Evolutionary conservation across 495 filamentous ascomycete genomes (phyloP).

Genomic region (Penicillium coprophilum): DNA sequence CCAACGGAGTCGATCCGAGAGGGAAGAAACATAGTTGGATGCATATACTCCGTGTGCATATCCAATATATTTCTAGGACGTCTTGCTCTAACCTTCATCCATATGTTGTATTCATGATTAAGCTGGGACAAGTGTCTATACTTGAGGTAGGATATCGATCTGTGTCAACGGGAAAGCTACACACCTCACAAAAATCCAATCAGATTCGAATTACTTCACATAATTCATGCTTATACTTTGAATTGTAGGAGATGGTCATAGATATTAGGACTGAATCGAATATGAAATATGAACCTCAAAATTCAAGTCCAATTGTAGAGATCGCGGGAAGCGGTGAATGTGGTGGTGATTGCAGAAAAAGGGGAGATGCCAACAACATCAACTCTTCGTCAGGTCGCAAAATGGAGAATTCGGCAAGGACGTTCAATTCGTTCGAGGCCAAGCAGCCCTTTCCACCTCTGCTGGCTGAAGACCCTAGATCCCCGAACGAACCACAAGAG

Average conservation of each 20-base stretch:
- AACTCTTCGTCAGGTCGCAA: background rate
- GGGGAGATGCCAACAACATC: slow-evolving; percentile 2
- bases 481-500: slow-evolving; percentile 27
- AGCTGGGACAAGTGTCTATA: background rate
- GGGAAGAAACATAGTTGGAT: background rate
- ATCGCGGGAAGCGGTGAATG: slow-evolving; percentile 1
- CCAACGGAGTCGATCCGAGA: background rate
- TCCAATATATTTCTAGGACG: too few species aligned
- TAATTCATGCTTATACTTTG: background rate
- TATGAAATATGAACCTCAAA: background rate
- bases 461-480: slow-evolving; percentile 30
- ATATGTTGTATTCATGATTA: background rate
- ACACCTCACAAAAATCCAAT: background rate
- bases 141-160: background rate
- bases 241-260: background rate
- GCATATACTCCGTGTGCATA: too few species aligned
- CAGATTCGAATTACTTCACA: background rate
- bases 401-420: slow-evolving; percentile 11
- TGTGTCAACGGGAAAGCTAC: background rate
- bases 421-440: slow-evolving; percentile 24
- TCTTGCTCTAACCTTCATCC: background rate
- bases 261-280: background rate
- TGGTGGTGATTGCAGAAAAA: slow-evolving; percentile 12
- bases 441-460: slow-evolving; percentile 46
- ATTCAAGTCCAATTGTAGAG: background rate